Conservation (phyloP, 2,329 filamentous ascomycete species). For the Alternaria angustiovoidea region DNA sequence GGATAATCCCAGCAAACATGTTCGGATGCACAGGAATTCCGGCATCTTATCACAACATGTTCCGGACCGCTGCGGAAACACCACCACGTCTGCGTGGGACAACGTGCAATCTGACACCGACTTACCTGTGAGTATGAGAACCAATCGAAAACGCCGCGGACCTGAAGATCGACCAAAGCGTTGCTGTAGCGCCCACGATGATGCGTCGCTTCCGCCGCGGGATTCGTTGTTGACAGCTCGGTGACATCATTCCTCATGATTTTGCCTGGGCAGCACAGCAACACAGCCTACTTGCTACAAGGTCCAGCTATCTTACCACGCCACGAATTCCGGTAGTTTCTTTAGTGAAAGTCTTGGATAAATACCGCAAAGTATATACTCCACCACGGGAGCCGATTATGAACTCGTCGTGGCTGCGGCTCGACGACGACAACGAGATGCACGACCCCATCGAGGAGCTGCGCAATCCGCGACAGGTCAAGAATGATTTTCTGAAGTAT, state of each 20-base stretch:
- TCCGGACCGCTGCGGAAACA: neutral
- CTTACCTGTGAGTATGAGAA: neutral
- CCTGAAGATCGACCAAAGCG: neutral
- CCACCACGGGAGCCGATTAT: neutral
- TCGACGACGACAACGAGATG: conserved; percentile 18
- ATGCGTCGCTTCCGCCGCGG: neutral
- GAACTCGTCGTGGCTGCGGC: conserved; percentile 14
- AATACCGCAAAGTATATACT: conserved; percentile 3
- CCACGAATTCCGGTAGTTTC: neutral
- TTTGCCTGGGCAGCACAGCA: neutral
- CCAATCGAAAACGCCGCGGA: conserved; percentile 4
- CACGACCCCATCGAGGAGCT: conserved; percentile 29
- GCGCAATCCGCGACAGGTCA: conserved; percentile 25
- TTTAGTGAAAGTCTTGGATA: neutral
- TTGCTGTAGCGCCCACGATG: neutral
- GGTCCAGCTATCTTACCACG: neutral
- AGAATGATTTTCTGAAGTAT: conserved; percentile 28
- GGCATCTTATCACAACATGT: neutral
- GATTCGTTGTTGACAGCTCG: conserved; percentile 3
- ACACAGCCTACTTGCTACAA: conserved; percentile 5
- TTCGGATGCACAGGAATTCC: neutral
- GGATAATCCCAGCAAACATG: neutral
- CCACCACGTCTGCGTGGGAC: neutral
- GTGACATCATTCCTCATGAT: conserved; percentile 12
- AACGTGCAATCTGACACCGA: neutral